A percentile compares a stretch with the other conserved stretches of the same genome.
These are phyloP conservation scores for Closterium sp. DNA, from an alignment of 139 green algal species.

Conservation along the genomic window DNA sequence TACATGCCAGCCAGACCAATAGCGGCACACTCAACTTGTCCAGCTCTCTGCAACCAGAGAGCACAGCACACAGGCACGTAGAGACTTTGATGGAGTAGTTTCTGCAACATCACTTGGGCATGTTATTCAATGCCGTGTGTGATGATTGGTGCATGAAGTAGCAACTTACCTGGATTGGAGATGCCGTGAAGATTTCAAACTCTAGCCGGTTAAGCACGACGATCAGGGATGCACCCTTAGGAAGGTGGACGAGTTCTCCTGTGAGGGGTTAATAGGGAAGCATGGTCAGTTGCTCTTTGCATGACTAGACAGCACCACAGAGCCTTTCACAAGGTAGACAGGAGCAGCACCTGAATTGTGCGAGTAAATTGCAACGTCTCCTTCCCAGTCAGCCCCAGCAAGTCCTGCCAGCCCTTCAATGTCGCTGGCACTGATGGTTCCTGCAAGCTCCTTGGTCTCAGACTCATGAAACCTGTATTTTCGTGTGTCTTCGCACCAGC, in stretches of 20 bases:
- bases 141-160: not conserved
- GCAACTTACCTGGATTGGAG: constrained; percentile 4
- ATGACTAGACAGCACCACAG: not conserved
- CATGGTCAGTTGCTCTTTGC: not conserved
- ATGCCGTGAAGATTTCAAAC: not conserved
- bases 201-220: not conserved
- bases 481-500: constrained; percentile 1
- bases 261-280: not conserved
- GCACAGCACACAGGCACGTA: not conserved
- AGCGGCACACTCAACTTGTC: not conserved
- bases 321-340: not conserved
- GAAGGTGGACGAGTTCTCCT: not conserved
- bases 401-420: constrained; percentile 5
- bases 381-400: constrained; percentile 3
- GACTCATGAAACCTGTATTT: constrained; percentile 25
- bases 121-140: not conserved
- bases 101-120: not conserved
- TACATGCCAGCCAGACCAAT: constrained; percentile 1
- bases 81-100: not conserved
- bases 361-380: constrained; percentile 22
- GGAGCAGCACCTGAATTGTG: constrained; percentile 9
- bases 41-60: not conserved
- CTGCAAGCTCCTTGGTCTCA: not conserved
- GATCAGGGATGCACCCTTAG: not conserved
- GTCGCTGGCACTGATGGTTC: constrained; percentile 3